Conservation (phyloP, 768 basidiomycete species). For the Suillus brevipes region DNA sequence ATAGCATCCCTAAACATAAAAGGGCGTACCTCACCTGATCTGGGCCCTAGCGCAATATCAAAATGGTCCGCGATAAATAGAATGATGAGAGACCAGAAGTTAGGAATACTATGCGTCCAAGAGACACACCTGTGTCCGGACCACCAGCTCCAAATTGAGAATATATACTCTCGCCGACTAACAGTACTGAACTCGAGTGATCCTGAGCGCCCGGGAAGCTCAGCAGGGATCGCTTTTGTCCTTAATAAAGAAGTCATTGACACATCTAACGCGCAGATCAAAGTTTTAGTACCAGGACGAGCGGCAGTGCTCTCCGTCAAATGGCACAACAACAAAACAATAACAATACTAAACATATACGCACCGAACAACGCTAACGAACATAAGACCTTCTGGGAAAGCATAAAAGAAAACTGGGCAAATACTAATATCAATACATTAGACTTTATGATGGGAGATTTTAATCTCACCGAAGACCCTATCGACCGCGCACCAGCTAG, state of each 20-base stretch:
- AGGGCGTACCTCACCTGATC: neutral
- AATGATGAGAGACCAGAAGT: neutral
- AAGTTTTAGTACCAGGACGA: neutral
- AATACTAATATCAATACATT: neutral
- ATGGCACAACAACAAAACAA: neutral
- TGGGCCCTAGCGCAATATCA: accelerated
- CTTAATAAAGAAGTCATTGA: neutral
- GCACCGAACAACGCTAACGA: neutral
- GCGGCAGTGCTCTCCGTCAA: neutral
- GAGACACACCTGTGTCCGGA: neutral
- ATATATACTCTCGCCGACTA: neutral
- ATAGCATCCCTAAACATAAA: neutral
- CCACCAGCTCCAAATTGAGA: neutral
- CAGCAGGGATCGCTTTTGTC: neutral
- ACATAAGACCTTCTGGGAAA: neutral
- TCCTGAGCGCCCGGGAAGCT: accelerated
- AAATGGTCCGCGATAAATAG: neutral
- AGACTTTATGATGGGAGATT: conserved; percentile 1
- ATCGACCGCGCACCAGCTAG: conserved; percentile 5
- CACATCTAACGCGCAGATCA: neutral
- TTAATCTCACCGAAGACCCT: neutral
- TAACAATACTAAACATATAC: neutral
- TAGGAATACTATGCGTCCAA: neutral
- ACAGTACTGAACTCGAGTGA: neutral
- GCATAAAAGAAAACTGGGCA: no score